Evolutionary conservation across 371 early-diverging fungal species (phyloP).

Genomic region (Dinochytrium kinnereticum): DNA sequence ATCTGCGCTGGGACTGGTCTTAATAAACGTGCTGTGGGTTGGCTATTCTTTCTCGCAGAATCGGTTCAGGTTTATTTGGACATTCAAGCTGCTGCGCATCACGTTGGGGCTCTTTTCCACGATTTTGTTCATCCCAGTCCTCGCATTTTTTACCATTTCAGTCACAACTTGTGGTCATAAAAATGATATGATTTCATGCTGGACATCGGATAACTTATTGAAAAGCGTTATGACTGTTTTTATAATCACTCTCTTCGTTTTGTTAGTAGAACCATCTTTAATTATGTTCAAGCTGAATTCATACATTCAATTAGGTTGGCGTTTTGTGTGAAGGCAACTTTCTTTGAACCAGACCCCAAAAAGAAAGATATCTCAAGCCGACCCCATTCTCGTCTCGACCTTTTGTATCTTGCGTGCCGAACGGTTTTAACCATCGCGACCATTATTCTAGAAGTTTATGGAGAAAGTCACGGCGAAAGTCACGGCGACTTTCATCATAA

Average conservation of each 20-base stretch:
- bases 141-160: constrained; percentile 29
- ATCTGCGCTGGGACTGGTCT: constrained; percentile 25
- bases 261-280: constrained; percentile 10
- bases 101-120: constrained; percentile 42
- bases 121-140: constrained; percentile 40
- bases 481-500: too few species aligned
- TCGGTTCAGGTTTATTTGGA: constrained; percentile 49
- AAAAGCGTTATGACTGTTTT: constrained; percentile 26
- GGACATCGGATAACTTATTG: constrained; percentile 21
- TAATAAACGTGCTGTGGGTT: constrained; percentile 40
- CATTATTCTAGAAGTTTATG: constrained; percentile 25
- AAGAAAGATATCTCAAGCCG: constrained; percentile 34
- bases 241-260: constrained; percentile 32
- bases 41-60: constrained; percentile 46
- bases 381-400: constrained; percentile 44
- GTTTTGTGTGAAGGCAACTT: constrained; percentile 38
- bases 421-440: constrained; percentile 36
- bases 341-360: constrained; percentile 50
- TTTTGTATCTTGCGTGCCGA: constrained; percentile 36
- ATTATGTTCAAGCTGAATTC: not conserved
- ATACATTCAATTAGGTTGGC: constrained; percentile 27
- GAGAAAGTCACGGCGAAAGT: not conserved
- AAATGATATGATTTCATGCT: constrained; percentile 25
- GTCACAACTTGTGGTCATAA: constrained; percentile 27
- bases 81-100: constrained; percentile 42